Percentiles rank a stretch among this genome's conserved stretches.
These are phyloP conservation scores for Rhodotorula sp. DNA, from an alignment of 1,284 basidiomycete genomes.

Conservation along the genomic window DNA sequence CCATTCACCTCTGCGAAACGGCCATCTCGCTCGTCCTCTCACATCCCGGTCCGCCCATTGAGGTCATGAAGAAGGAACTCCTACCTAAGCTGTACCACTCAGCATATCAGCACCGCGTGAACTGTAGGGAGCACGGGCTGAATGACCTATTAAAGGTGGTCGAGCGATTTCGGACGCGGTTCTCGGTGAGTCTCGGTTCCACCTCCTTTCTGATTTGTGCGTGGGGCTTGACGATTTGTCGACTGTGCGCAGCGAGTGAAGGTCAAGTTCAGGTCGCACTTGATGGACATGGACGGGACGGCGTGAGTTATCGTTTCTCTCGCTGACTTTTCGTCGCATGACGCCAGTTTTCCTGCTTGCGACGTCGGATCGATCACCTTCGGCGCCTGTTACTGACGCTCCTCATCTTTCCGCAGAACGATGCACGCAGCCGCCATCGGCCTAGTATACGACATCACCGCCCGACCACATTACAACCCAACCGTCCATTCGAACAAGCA, in stretches of 20 bases:
- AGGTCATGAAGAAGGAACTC: constrained; percentile 11
- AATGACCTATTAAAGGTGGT: constrained; percentile 13
- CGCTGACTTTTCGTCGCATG: neutral
- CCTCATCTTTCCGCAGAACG: neutral
- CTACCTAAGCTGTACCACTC: constrained; percentile 30
- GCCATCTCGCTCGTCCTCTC: constrained; percentile 18
- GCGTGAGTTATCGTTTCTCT: constrained; percentile 13
- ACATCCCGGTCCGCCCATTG: constrained; percentile 22
- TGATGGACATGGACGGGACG: constrained; percentile 35
- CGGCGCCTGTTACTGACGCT: neutral
- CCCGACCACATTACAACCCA: neutral
- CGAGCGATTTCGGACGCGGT: constrained; percentile 8
- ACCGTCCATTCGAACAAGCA: neutral
- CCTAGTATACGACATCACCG: constrained; percentile 24
- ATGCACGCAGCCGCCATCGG: constrained; percentile 28
- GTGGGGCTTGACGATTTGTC: neutral
- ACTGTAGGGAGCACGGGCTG: constrained; percentile 23
- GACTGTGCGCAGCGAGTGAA: constrained; percentile 9
- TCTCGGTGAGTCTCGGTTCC: constrained; percentile 1
- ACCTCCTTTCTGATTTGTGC: neutral
- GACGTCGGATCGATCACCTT: neutral
- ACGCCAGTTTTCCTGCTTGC: neutral
- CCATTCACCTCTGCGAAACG: constrained; percentile 23
- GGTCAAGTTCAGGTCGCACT: constrained; percentile 17
- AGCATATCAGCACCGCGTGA: constrained; percentile 29